Base-by-base conservation (phyloP, 1,139 yeast genomes). In the Pichia sp. region DNA sequence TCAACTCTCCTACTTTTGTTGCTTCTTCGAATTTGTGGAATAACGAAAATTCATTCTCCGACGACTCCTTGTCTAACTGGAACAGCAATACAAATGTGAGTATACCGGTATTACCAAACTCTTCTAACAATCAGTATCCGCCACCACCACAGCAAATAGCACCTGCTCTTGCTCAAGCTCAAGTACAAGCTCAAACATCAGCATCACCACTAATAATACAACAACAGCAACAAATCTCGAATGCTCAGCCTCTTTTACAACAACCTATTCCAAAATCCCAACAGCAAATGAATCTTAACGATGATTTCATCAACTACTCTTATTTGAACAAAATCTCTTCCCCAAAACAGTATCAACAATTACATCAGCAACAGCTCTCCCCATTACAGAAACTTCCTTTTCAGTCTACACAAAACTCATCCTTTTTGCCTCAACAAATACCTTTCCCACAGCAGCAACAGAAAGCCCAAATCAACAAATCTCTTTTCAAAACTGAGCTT, bases 401-500 rank as follows among this genome's bases (percentile, higher is more conserved):
- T n/a, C n/a, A n/a, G n/a, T n/a, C n/a, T n/a, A n/a, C n/a, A n/a
- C 15, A 31, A 12, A 31, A 31, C 10, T n/a, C 15, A 35, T 11
- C 11, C 14, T 11, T 14, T 24, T 17, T 23, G 25, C 24, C 23
- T 14, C 38, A 30, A 31, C 31, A 31, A 20, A 21, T 14, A 30
- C 10, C n/a, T 17, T 5, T 17, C 23, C 22, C 24, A 21, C 14
- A 30, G 24, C 43, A 9, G 11, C 4, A 25, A 3, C 30, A 30
- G 7, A 20, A 14, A 10, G 10, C 26, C 5, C 42, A 46, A 21
- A 31, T 38, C 2, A 84, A 83, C 59, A 79, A 84, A 39, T 82
- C 75, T 48, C 69, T 88, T 37, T 88, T 86, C 72, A 88, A 88
- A 66, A 88, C 96, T 0, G 96, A 88, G 62, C 71, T 88, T 46